Percentiles rank a stretch among this genome's conserved stretches.
phyloP scores from a whole-genome alignment of 345 rosid genomes.

The Eutrema yunnanense region DNA sequence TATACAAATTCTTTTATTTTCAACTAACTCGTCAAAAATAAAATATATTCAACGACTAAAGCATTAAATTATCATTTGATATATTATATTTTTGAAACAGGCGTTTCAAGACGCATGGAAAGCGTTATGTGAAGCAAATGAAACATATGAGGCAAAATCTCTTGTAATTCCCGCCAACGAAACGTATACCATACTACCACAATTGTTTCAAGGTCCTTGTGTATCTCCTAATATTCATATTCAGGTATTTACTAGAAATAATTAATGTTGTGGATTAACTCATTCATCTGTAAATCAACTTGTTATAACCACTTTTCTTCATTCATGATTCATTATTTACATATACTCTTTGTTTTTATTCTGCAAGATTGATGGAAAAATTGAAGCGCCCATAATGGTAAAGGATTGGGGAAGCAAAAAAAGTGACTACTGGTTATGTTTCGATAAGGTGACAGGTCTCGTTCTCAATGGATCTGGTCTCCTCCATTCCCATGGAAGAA shows the following conservation, averaged over 20 bases:
- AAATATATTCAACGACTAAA: not conserved
- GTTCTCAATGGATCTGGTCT: slow-evolving; percentile 4
- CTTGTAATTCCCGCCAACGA: not conserved
- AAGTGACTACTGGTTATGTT: not conserved
- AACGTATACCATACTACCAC: slow-evolving; percentile 4
- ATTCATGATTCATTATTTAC: not conserved
- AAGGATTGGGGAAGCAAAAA: not conserved
- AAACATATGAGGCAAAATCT: not conserved
- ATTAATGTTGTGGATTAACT: not conserved
- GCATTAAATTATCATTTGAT: not conserved
- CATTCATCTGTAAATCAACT: not conserved
- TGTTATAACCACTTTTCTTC: not conserved
- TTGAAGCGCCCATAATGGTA: not conserved
- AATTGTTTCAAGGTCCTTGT: slow-evolving; percentile 19
- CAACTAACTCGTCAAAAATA: not conserved
- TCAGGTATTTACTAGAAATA: not conserved
- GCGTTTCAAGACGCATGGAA: slow-evolving; percentile 18
- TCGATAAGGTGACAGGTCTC: slow-evolving; percentile 4
- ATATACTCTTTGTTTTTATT: not conserved
- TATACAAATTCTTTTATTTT: not conserved
- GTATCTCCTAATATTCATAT: not conserved
- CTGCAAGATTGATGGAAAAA: slow-evolving; percentile 14
- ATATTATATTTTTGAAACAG: not conserved
- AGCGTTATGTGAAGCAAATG: not conserved
- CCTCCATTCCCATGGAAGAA: slow-evolving; percentile 9